A percentile compares a stretch with the other conserved stretches of the same genome.
phyloP scores from a whole-genome alignment of 2,329 filamentous ascomycete species.

The Aureobasidium vineae region DNA sequence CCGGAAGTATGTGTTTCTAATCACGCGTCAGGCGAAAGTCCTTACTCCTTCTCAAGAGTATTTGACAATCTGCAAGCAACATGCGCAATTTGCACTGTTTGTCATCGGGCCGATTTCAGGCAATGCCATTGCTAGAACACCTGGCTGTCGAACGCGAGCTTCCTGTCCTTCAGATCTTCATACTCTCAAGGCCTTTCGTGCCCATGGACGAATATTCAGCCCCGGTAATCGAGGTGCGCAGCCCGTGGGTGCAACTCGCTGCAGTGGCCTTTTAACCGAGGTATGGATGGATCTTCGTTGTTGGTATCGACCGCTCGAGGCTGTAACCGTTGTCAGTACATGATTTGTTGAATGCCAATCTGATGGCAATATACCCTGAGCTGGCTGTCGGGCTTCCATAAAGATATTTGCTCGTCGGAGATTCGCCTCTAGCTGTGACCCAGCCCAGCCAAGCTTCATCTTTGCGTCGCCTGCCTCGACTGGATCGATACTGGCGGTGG shows the following conservation, averaged over 20 bases:
- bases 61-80: too few relatives aligned
- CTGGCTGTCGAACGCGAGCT: too few relatives aligned
- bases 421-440: not conserved
- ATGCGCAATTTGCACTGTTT: too few relatives aligned
- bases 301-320: not conserved
- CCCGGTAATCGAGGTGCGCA: not conserved
- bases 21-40: too few relatives aligned
- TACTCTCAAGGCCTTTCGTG: not conserved
- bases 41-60: too few relatives aligned
- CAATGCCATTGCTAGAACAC: too few relatives aligned
- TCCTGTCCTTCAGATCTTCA: not conserved
- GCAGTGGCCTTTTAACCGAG: not conserved
- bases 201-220: not conserved
- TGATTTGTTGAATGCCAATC: not conserved
- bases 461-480: conserved; percentile 8
- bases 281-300: not conserved
- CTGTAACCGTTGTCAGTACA: not conserved
- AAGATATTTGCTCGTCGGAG: not conserved
- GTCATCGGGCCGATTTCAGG: too few relatives aligned
- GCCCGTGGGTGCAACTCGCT: not conserved
- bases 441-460: not conserved
- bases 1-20: too few relatives aligned
- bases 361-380: not conserved
- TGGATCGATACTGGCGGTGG: conserved; percentile 5
- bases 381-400: not conserved